phyloP scores from a whole-genome alignment of 768 basidiomycete species.

The Rhodotorula graminis region DNA sequence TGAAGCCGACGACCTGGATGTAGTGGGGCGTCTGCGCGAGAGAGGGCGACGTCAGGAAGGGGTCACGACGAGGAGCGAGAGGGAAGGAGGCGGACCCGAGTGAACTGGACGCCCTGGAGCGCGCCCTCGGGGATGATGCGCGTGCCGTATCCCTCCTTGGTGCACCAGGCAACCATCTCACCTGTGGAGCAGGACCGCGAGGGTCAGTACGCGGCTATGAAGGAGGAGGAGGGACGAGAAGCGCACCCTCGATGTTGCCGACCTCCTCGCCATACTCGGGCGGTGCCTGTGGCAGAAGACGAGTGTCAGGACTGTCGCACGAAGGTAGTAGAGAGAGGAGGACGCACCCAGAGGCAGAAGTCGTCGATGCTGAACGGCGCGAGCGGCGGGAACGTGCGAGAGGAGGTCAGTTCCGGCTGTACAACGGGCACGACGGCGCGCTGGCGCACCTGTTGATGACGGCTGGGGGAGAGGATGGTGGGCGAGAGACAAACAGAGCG shows the following conservation, averaged over 20 bases:
- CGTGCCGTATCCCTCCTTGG: conserved; percentile 57
- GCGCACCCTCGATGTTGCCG: conserved; percentile 39
- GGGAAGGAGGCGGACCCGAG: conserved; percentile 41
- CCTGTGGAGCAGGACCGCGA: conserved; percentile 7
- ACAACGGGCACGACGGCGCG: not conserved
- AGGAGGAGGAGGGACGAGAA: not conserved
- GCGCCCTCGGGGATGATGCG: conserved; percentile 67
- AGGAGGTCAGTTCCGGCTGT: not conserved
- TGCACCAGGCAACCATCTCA: conserved; percentile 46
- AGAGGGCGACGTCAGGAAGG: too few species aligned
- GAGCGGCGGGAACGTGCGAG: not conserved
- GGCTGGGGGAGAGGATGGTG: conserved; percentile 36
- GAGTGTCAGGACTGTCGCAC: not conserved
- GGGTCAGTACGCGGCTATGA: not conserved
- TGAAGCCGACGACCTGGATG: conserved; percentile 56
- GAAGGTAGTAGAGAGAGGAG: not conserved
- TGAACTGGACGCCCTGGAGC: conserved; percentile 61
- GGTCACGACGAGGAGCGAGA: not conserved
- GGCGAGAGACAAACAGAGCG: not conserved
- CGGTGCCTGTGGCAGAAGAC: conserved; percentile 27
- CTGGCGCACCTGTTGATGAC: conserved; percentile 39
- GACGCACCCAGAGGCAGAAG: conserved; percentile 6
- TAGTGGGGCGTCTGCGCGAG: conserved; percentile 50
- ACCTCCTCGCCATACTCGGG: conserved; percentile 31
- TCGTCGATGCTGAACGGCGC: not conserved